Evolutionary conservation across 2,329 filamentous ascomycete species (phyloP), one percentile per base, ranked within the genome.

Genomic region (Scedosporium dehoogii): DNA sequence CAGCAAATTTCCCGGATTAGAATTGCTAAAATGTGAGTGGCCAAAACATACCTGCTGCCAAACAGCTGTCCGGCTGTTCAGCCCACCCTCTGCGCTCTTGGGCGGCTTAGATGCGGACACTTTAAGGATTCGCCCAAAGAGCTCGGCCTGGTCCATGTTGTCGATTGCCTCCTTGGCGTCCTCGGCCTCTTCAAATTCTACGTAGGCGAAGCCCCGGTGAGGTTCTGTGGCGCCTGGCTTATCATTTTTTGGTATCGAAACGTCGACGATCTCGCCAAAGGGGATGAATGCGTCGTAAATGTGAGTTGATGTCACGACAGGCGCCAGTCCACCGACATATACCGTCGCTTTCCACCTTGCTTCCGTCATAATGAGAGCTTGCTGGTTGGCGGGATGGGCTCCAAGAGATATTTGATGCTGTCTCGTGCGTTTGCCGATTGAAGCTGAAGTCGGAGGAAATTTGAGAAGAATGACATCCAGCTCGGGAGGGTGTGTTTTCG

Each of bases 71-170:
- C 92, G 96, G 78, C 91, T 96, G 25, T 93, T 92, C 55, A 99
- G 74, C 0, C 92, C 92, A 73, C 96, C 91, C 61, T 90, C 90
- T 59, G 86, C 84, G 69, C 91, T 91, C 79, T 96, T 97, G 65
- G 94, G 91, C 38, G 91, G 86, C 75, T 96, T 99, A 53, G 96
- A 96, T 62, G 89, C 84, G 55, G 91, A 92, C 60, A 97, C 93
- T 73, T 92, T 96, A 73, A 99, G 88, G 14, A 94, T 88, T 64
- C 91, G 85, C 10, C 94, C 96, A 72, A 93, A 97, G 56, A 99
- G 84, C 76, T 97, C 93, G 64, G 92, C 89, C 73, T 96, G 92
- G 72, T 99, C 91, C 93, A 99, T 97, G 73, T 99, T 99, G 80
- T 97, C 92, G 73, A 99, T 96, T 59, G 94, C 94, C 75, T 97